Conservation (phyloP, 768 basidiomycete species). For the Psilocybe subaeruginosa region DNA sequence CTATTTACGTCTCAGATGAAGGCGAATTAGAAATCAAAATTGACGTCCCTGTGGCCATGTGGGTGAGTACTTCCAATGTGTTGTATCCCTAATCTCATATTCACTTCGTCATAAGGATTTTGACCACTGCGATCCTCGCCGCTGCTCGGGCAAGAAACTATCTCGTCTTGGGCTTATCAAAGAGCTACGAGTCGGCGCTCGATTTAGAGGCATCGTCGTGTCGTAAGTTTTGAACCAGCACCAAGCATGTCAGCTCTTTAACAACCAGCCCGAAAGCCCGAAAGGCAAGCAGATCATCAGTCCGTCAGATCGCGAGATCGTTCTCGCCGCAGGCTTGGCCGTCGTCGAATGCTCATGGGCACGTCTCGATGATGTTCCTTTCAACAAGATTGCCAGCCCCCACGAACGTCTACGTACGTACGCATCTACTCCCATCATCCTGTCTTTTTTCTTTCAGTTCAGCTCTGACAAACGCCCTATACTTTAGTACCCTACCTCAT, state of each 20-base stretch:
- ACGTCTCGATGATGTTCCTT: slow-evolving; percentile 91
- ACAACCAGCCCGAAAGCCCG: slow-evolving; percentile 39
- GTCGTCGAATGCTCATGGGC: slow-evolving; percentile 99
- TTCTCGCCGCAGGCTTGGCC: slow-evolving; percentile 77
- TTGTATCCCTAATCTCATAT: not conserved
- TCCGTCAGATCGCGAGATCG: slow-evolving; percentile 82
- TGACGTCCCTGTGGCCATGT: slow-evolving; percentile 91
- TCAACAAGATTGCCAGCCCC: slow-evolving; percentile 89
- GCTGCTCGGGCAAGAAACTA: slow-evolving; percentile 85
- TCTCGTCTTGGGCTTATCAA: slow-evolving; percentile 83
- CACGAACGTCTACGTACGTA: slow-evolving; percentile 87
- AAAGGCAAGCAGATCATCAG: slow-evolving; percentile 80
- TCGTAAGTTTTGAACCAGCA: slow-evolving; percentile 60
- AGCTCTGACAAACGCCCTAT: not conserved
- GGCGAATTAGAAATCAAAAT: slow-evolving; percentile 32
- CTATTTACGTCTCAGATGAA: not conserved
- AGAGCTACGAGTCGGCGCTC: slow-evolving; percentile 79
- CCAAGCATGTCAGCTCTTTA: not conserved
- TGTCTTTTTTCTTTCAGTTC: not conserved
- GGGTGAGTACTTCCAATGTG: slow-evolving; percentile 60
- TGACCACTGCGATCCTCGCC: slow-evolving; percentile 93
- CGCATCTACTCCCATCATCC: not conserved
- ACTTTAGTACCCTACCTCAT: slow-evolving; percentile 87
- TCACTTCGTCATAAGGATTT: slow-evolving; percentile 72
- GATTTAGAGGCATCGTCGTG: slow-evolving; percentile 91